phyloP scores from a whole-genome alignment of 768 basidiomycete species.

The Hydnum rufescens region DNA sequence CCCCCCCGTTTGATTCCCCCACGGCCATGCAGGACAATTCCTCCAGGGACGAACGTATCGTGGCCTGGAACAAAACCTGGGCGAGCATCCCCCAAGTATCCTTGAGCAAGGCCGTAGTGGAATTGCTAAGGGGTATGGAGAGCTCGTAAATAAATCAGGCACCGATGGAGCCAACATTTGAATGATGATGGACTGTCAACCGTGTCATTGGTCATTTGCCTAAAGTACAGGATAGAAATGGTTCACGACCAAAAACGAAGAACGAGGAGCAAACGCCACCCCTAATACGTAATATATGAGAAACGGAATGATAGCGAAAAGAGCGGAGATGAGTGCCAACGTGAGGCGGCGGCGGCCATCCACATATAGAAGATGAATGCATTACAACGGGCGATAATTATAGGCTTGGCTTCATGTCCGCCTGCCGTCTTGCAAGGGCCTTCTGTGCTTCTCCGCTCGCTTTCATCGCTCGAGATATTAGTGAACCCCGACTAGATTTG shows the following conservation, averaged over 20 bases:
- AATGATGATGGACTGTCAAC: background rate
- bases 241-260: too few relatives aligned
- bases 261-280: too few relatives aligned
- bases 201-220: background rate
- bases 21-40: constrained; percentile 36
- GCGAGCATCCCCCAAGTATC: constrained; percentile 57
- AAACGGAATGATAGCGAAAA: too few relatives aligned
- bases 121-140: constrained; percentile 65
- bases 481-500: background rate
- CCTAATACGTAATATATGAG: too few relatives aligned
- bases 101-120: constrained; percentile 83
- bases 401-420: background rate
- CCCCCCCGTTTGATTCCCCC: too few relatives aligned
- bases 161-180: background rate
- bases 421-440: background rate
- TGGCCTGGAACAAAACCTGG: constrained; percentile 61
- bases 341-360: too few relatives aligned
- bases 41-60: constrained; percentile 54
- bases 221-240: too few relatives aligned
- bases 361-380: background rate
- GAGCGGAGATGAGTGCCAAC: too few relatives aligned
- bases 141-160: too few relatives aligned
- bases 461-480: background rate
- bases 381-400: background rate
- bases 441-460: background rate